Base-by-base conservation (phyloP, 1,284 basidiomycete genomes). In the Macrocystidia cucumis region DNA sequence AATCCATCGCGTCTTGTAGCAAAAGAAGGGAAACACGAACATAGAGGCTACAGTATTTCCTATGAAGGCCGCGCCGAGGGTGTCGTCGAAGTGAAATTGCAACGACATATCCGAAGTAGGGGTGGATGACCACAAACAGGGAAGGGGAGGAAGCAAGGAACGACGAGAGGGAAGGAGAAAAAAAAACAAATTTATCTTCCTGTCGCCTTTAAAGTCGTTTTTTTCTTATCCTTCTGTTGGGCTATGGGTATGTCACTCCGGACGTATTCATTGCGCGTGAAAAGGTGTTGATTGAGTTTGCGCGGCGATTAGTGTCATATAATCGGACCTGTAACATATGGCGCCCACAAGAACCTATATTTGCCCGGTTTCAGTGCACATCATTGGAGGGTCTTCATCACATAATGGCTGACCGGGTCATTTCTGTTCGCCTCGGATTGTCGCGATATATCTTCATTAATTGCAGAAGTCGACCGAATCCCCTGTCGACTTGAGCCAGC, bases 41-140 rank as follows among this genome's bases (percentile, higher is more conserved):
- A 47, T 41, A 7, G 31, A 34, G 22, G 45, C 45, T 26, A 44
- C 23, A 26, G 36, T 35, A 29, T 47, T 45, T 17, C 45, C 45
- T 11, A 47, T 27, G 38, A 45, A 43, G 25, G 44, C 41, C 9
- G 45, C 43, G 9, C 45, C 45, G 22, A 47, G 21, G 22, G 42
- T 44, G 29, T 40, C 45, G 16, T 45, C 44, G 34, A 47, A 26
- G 8, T 42, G 29, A n/a, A 30, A n/a, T n/a, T n/a, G n/a, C n/a
- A n/a, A n/a, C n/a, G n/a, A n/a, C n/a, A n/a, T n/a, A n/a, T n/a
- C n/a, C n/a, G n/a, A n/a, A n/a, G n/a, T n/a, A n/a, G n/a, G n/a
- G n/a, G n/a, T n/a, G n/a, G n/a, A n/a, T n/a, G 23, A 25, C 23
- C 35, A 24, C 44, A 23, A 11, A 12, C 8, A 29, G 13, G 25